These are phyloP conservation scores for Pseudocercospora ulei DNA, from an alignment of 2,329 filamentous ascomycete genomes.

Conservation along the genomic window DNA sequence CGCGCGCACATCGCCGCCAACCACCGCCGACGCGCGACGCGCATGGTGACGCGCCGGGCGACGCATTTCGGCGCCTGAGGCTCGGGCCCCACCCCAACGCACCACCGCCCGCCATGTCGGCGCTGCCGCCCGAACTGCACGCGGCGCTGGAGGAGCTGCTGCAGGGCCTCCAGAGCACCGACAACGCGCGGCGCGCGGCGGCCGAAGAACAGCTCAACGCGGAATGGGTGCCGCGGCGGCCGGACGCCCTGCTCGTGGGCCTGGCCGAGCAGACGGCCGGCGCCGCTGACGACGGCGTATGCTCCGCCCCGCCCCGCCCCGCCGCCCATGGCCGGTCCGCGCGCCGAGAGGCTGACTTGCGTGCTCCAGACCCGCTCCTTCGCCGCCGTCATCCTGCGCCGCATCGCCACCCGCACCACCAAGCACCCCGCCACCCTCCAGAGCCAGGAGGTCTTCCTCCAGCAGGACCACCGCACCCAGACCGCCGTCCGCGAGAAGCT, in stretches of 20 bases:
- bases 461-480: conserved; percentile 62
- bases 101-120: too few species aligned
- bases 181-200: conserved; percentile 74
- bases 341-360: conserved; percentile 12
- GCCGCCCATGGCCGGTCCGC: too few species aligned
- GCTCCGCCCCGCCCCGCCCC: conserved; percentile 32
- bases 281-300: conserved; percentile 62
- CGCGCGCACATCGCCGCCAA: too few species aligned
- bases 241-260: conserved; percentile 85
- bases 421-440: conserved; percentile 61
- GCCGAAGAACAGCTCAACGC: conserved; percentile 84
- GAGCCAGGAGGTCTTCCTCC: conserved; percentile 75
- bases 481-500: conserved; percentile 74
- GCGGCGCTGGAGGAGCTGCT: conserved; percentile 76
- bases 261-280: conserved; percentile 82
- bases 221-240: conserved; percentile 74
- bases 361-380: conserved; percentile 68
- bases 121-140: conserved; percentile 75
- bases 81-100: too few species aligned
- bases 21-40: too few species aligned
- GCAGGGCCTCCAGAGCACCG: conserved; percentile 75
- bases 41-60: too few species aligned
- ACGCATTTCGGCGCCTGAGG: too few species aligned
- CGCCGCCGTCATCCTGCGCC: conserved; percentile 83
- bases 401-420: conserved; percentile 79